These are phyloP conservation scores for Butyriboletus loyo DNA, from an alignment of 768 basidiomycete genomes.

Conservation along the genomic window DNA sequence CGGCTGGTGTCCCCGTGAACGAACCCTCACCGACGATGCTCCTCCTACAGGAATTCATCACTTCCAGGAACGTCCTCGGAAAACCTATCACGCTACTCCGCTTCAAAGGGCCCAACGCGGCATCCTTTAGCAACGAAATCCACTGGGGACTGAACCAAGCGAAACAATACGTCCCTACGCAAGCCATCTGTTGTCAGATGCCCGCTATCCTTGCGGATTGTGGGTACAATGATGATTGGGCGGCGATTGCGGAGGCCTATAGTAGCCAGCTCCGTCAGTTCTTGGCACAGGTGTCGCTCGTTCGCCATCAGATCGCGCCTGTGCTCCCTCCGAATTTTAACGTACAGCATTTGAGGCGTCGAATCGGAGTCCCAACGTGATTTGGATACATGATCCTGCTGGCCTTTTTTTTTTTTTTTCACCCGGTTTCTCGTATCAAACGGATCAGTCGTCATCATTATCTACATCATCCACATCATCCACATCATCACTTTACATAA, in stretches of 20 bases:
- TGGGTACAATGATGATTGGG: conserved; percentile 29
- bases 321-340: conserved; percentile 33
- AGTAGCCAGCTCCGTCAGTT: conserved; percentile 30
- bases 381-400: not conserved
- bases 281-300: conserved; percentile 29
- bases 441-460: not conserved
- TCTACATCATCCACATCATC: not conserved
- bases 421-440: not conserved
- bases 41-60: conserved; percentile 27
- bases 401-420: not conserved
- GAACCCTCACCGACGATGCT: conserved; percentile 31
- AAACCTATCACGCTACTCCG: conserved; percentile 21
- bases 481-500: too few species aligned
- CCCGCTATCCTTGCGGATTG: conserved; percentile 24
- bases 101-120: conserved; percentile 32
- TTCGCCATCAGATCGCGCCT: conserved; percentile 30
- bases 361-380: conserved; percentile 25
- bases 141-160: conserved; percentile 26
- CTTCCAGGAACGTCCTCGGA: conserved; percentile 19
- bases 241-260: conserved; percentile 28
- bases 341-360: conserved; percentile 30
- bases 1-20: conserved; percentile 23
- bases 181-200: conserved; percentile 21
- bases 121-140: conserved; percentile 26
- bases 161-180: conserved; percentile 26